phyloP scores from a whole-genome alignment of 2,329 filamentous ascomycete genomes.

The Fusarium succisae region DNA sequence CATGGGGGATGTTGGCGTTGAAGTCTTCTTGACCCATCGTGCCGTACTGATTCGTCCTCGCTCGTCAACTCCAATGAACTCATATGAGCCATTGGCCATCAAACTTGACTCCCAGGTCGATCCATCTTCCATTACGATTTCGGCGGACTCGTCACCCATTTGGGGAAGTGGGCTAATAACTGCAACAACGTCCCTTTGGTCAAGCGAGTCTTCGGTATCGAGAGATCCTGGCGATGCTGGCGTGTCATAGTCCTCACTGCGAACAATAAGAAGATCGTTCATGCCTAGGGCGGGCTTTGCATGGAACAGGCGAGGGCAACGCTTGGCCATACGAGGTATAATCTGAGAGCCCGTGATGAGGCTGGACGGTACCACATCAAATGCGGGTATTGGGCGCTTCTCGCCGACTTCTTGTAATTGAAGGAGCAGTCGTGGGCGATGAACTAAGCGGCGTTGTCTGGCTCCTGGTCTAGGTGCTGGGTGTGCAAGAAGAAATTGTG shows the following conservation, averaged over 20 bases:
- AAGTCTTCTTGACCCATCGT: constrained; percentile 71
- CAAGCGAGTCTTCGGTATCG: constrained; percentile 58
- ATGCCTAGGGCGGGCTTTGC: constrained; percentile 70
- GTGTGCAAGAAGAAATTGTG: constrained; percentile 73
- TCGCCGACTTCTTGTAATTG: constrained; percentile 75
- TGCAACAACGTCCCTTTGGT: constrained; percentile 67
- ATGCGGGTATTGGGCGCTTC: constrained; percentile 70
- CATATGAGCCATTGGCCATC: constrained; percentile 67
- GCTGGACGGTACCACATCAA: constrained; percentile 79
- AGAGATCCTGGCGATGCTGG: constrained; percentile 41
- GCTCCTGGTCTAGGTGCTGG: constrained; percentile 67
- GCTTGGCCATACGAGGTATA: constrained; percentile 66
- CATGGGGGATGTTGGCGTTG: constrained; percentile 32
- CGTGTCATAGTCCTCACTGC: constrained; percentile 71
- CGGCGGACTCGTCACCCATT: constrained; percentile 61
- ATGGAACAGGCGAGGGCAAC: constrained; percentile 71
- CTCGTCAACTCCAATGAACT: constrained; percentile 70
- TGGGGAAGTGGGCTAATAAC: constrained; percentile 71
- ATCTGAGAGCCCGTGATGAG: constrained; percentile 64
- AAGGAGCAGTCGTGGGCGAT: constrained; percentile 74
- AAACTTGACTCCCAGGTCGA: constrained; percentile 65
- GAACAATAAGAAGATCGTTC: constrained; percentile 76
- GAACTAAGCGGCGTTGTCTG: constrained; percentile 72
- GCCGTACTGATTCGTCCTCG: constrained; percentile 68
- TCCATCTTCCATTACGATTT: constrained; percentile 74